Evolutionary conservation across 495 filamentous ascomycete genomes (phyloP), one percentile per base, ranked within the genome.

Genomic region (Aspergillus taichungensis): DNA sequence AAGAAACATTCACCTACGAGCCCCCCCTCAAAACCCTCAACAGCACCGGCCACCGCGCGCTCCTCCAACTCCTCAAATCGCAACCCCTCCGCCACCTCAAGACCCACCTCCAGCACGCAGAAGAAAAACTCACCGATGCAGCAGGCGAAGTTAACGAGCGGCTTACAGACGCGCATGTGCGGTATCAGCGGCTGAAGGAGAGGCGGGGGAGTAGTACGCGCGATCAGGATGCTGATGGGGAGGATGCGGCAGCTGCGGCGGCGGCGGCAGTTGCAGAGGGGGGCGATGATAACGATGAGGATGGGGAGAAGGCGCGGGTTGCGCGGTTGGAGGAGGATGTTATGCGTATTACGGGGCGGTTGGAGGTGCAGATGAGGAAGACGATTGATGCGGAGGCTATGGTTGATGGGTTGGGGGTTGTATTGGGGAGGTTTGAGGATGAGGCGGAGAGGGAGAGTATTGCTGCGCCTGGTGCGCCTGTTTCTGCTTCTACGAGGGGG

Each of bases 1-100:
- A 30, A 14, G 6, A 42, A 29, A 8, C 18, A 34, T 82, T 82
- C 3, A 54, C 66, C 6, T 86, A 87, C 59, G 69, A 85, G 50
- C 55, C 74, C 1, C 79, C 74, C 9, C 52, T 68, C 12, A 72
- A 65, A 30, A 72, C 80, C 8, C 74, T 74, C 5, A 70, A 61
- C 31, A 35, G 46, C 11, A 55, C 58, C 13, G 54, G 55, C 30
- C 63, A 68, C 37, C 45, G 50, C 9, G 55, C 61, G 0, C 62
- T 77, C 10, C 33, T 60, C 0, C 29, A 49, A 4, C 61, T 76
- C 8, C 50, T 64, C 5, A 44, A 59, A 14, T 53, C 59, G 9
- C 52, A 61, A 13, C 37, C 52, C n/a, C 44, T 68, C n/a, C 54
- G 57, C 10, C 42, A 47, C 1, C 45, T 74, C 0, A 64, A 64